Conservation (phyloP, 768 basidiomycete species). For the Candolleomyces eurysporus region DNA sequence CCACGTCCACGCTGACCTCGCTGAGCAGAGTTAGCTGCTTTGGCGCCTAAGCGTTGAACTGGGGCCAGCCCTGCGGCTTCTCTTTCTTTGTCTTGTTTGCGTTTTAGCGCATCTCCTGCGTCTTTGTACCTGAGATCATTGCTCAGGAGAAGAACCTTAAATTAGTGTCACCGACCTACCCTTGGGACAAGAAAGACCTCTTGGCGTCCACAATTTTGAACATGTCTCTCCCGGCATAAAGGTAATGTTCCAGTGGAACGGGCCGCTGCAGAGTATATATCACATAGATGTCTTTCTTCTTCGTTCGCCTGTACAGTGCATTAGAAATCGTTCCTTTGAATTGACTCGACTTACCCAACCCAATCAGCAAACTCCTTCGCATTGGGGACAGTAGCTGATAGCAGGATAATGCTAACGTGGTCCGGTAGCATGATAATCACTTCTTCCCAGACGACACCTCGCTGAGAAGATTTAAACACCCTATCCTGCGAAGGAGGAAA, state of each 20-base stretch:
- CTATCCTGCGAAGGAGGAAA: not conserved
- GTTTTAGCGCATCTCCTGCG: slow-evolving; percentile 80
- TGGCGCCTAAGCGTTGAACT: slow-evolving; percentile 79
- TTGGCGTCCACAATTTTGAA: slow-evolving; percentile 90
- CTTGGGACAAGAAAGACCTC: slow-evolving; percentile 67
- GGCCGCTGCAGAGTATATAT: slow-evolving; percentile 96
- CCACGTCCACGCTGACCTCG: slow-evolving; percentile 49
- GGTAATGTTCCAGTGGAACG: slow-evolving; percentile 93
- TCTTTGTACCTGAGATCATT: slow-evolving; percentile 69
- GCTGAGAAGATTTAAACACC: slow-evolving; percentile 41
- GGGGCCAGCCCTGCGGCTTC: slow-evolving; percentile 92
- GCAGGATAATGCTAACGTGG: slow-evolving; percentile 94
- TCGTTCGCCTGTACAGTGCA: slow-evolving; percentile 70
- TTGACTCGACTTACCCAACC: slow-evolving; percentile 76
- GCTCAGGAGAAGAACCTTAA: slow-evolving; percentile 2
- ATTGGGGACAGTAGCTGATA: slow-evolving; percentile 98
- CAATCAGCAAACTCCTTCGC: slow-evolving; percentile 98
- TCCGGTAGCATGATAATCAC: slow-evolving; percentile 99
- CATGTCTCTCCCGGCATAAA: slow-evolving; percentile 91
- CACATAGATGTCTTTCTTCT: slow-evolving; percentile 99
- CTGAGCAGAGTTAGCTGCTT: slow-evolving; percentile 48
- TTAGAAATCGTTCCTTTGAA: not conserved
- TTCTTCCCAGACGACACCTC: slow-evolving; percentile 99
- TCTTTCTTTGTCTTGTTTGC: slow-evolving; percentile 98
- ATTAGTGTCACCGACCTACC: slow-evolving; percentile 50